Base-by-base conservation (phyloP, 371 early-diverging fungal genomes). In the Mortierella sp. region DNA sequence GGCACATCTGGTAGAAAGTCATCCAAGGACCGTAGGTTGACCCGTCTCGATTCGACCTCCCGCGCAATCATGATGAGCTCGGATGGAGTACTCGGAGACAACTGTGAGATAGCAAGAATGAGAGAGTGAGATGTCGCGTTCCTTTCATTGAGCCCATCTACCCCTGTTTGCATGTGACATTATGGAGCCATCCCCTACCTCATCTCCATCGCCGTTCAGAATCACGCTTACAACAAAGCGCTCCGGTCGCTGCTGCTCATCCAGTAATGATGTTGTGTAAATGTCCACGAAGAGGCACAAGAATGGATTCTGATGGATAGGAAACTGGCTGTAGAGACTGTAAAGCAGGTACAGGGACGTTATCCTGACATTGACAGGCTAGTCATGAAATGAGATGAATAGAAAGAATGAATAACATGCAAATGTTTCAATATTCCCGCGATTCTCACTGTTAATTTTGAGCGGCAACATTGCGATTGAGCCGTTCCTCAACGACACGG, bases 261-360 rank as follows among this genome's bases (percentile, higher is more conserved):
- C 62, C 38, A 57, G 61, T 27, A 74, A 18, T 3, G 69, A 48
- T 5, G 56, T 50, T 12, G 56, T 64, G 48, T 74, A 74, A 38
- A 69, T 68, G 50, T 74, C 76, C 23, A 74, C 56, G 30, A 74
- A 64, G 27, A 74, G 48, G 39, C 76, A 74, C 1, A 74, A 58
- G 48, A 74, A 74, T 10, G 76, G 76, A 41, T 74, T 68, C 62
- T 61, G 65, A n/a, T 74, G 62, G 42, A 74, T 74, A 21, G 76
- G 76, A 3, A 74, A 56, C 39, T 47, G 39, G 50, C 64, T 68
- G 62, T 74, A 74, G 16, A 74, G 65, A 58, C 58, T 60, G 54
- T 74, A 68, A 2, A 74, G 61, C 38, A 74, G 58, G 56, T 68
- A 74, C 24, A 74, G 58, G 13, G 76, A 63, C 38, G 53, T 64